Base-by-base conservation (phyloP, 306 rosid species). In the Comarum palustre region DNA sequence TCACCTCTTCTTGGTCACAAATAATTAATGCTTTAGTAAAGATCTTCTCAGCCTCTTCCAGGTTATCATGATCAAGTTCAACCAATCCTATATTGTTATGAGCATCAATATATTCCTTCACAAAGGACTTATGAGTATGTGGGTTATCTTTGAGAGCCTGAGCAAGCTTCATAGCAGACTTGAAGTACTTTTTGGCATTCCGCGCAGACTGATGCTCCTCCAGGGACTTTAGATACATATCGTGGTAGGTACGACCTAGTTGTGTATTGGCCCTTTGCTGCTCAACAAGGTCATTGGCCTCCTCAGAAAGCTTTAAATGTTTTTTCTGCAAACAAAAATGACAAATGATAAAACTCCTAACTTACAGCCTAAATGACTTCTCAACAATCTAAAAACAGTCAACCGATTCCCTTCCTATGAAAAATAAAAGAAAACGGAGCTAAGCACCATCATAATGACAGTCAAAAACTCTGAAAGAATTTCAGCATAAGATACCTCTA, bases 231-330 rank as follows among this genome's bases (percentile, higher is more conserved):
- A 83, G 46, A 75, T 84, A 86, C 69, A 89, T 48, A 13, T 89
- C 97, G 42, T 84, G 78, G 73, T 91, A 91, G 51, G 98, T 91
- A 70, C 96, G 97, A 59, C 98, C 98, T 10, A 94, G 89, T 75
- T 94, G 98, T 3, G 96, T 94, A 73, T 79, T 86, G 42, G 97
- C 98, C 47, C 95, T 80, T 78, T 91, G 98, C 84, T 91, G 91
- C 84, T 94, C 97, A 50, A 89, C 88, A 17, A 88, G 76, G 67
- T 94, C 89, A 41, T 82, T 9, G 7, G 83, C 84, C 25, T 94
- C 90, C 77, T 81, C 86, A 16, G 97, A 97, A 31, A 94, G 95
- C 75, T 84, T 88, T 55, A 94, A 76, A 79, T 91, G 97, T 20
- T 85, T 89, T 77, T 90, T 87, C 99, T 94, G 80, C 71, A 75